Evolutionary conservation across 2,329 filamentous ascomycete species (phyloP).

Genomic region (Epichloe uncinata): DNA sequence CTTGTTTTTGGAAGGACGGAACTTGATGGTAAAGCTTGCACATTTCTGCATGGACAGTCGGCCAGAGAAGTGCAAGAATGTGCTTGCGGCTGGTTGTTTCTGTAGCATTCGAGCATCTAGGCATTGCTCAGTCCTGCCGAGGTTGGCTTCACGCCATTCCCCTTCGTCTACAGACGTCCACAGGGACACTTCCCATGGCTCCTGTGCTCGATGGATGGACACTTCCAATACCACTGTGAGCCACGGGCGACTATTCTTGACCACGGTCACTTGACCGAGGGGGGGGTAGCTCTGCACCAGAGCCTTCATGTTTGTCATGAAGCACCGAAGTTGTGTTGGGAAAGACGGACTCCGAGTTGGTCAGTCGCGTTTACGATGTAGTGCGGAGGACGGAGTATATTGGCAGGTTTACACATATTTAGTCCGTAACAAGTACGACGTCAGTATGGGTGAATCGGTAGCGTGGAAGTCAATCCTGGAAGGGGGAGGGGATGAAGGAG

Average conservation of each 20-base stretch:
- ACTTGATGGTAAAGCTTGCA: constrained; percentile 58
- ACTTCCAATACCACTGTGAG: constrained; percentile 63
- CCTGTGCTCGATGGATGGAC: constrained; percentile 35
- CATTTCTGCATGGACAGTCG: constrained; percentile 33
- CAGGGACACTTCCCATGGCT: constrained; percentile 58
- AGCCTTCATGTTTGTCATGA: constrained; percentile 19
- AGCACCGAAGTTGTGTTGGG: neutral
- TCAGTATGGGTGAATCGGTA: no score
- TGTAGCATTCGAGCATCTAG: constrained; percentile 39
- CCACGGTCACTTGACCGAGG: constrained; percentile 58
- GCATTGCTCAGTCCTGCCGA: constrained; percentile 16
- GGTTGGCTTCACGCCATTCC: constrained; percentile 39
- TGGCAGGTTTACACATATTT: no score
- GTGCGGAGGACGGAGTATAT: no score
- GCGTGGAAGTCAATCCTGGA: no score
- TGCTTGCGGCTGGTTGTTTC: constrained; percentile 10
- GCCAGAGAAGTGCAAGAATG: constrained; percentile 40
- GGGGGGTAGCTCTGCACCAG: constrained; percentile 50
- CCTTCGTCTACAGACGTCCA: constrained; percentile 54
- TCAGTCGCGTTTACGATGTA: neutral
- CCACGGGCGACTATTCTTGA: constrained; percentile 32
- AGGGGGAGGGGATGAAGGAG: no score
- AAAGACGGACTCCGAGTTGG: neutral
- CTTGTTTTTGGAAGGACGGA: constrained; percentile 36
- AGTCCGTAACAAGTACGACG: no score